A percentile compares a stretch with the other conserved stretches of the same genome.
phyloP scores from a whole-genome alignment of 2,329 filamentous ascomycete species.

The Dryadomyces sulphureus region DNA sequence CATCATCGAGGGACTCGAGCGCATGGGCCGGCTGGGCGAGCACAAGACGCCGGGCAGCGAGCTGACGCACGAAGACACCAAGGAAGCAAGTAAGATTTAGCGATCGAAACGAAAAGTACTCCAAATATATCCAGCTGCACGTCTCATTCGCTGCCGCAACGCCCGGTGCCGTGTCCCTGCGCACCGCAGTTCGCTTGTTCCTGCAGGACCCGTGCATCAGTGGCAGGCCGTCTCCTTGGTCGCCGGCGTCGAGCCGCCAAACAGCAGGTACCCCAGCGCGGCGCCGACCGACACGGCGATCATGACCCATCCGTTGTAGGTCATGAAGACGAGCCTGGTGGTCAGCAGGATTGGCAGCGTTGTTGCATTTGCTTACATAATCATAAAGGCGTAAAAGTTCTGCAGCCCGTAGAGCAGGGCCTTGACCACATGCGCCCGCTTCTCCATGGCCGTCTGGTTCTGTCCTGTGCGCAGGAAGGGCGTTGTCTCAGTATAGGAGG shows the following conservation, averaged over 20 bases:
- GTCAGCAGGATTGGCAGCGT: neutral
- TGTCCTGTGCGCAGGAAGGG: constrained; percentile 60
- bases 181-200: too few relatives aligned
- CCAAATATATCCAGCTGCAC: too few relatives aligned
- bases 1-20: constrained; percentile 30
- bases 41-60: constrained; percentile 24
- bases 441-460: constrained; percentile 43
- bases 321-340: constrained; percentile 91
- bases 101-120: too few relatives aligned
- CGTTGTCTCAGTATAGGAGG: constrained; percentile 47
- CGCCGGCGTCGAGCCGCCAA: constrained; percentile 54
- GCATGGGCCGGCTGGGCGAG: constrained; percentile 30
- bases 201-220: constrained; percentile 21
- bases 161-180: too few relatives aligned
- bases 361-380: constrained; percentile 52
- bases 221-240: constrained; percentile 88
- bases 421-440: constrained; percentile 63
- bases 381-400: constrained; percentile 98
- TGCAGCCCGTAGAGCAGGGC: constrained; percentile 76
- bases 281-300: constrained; percentile 76
- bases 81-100: constrained; percentile 24
- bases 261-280: constrained; percentile 74
- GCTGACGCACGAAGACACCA: constrained; percentile 19
- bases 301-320: constrained; percentile 99
- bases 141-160: too few relatives aligned